phyloP scores from a whole-genome alignment of 2,329 filamentous ascomycete species.

The Capronia epimyces region DNA sequence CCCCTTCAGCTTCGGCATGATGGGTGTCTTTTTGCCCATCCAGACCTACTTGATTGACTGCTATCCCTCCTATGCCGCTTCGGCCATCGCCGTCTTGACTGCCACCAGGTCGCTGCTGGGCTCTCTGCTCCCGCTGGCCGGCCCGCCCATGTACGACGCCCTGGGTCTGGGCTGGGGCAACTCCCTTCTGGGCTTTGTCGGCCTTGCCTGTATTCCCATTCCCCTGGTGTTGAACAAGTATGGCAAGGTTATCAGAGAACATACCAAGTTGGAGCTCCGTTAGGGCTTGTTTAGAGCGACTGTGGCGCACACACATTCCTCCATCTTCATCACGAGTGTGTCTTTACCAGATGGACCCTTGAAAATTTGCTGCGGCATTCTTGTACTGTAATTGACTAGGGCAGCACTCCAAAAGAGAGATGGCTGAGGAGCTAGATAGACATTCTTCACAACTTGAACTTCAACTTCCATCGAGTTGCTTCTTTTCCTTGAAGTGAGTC shows the following conservation, averaged over 20 bases:
- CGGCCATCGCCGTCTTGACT: slow-evolving; percentile 51
- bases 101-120: slow-evolving; percentile 53
- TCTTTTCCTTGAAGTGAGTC: too few relatives aligned
- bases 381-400: too few relatives aligned
- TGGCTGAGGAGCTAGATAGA: too few relatives aligned
- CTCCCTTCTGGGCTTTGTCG: neutral
- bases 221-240: neutral
- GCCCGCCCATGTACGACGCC: neutral
- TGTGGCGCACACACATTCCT: too few relatives aligned
- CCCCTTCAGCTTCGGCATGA: slow-evolving; percentile 52
- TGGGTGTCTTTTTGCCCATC: slow-evolving; percentile 45
- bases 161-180: neutral
- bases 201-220: neutral
- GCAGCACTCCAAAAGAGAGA: too few relatives aligned
- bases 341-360: too few relatives aligned
- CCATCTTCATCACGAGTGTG: too few relatives aligned
- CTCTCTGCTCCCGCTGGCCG: slow-evolving; percentile 58
- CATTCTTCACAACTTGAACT: too few relatives aligned
- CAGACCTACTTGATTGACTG: slow-evolving; percentile 55
- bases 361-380: too few relatives aligned
- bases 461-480: too few relatives aligned
- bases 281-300: too few relatives aligned
- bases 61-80: slow-evolving; percentile 45
- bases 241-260: neutral
- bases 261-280: neutral